phyloP scores from a whole-genome alignment of 1,284 basidiomycete genomes.

The Cryptococcus sp. region DNA sequence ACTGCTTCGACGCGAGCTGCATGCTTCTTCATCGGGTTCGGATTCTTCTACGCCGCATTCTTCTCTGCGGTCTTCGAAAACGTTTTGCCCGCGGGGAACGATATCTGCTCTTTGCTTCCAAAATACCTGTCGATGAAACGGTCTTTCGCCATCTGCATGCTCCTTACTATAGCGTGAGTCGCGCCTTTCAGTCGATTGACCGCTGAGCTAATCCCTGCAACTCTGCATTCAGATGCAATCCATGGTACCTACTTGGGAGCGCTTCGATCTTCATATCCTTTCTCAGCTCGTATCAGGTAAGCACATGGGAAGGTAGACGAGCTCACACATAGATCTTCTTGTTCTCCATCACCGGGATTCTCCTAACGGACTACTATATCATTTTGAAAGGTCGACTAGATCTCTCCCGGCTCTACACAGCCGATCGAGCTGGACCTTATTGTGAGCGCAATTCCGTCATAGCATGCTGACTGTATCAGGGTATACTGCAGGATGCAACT shows the following conservation, averaged over 20 bases:
- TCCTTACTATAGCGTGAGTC: slow-evolving; percentile 23
- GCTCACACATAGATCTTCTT: slow-evolving; percentile 64
- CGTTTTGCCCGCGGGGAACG: slow-evolving; percentile 24
- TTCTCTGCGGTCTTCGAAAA: slow-evolving; percentile 37
- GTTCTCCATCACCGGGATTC: slow-evolving; percentile 72
- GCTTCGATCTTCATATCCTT: slow-evolving; percentile 70
- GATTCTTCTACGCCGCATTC: slow-evolving; percentile 31
- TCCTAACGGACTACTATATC: slow-evolving; percentile 77
- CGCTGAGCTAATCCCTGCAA: not conserved
- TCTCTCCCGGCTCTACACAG: slow-evolving; percentile 67
- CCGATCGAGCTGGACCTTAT: slow-evolving; percentile 50
- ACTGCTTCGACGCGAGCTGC: slow-evolving; percentile 68
- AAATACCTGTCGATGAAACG: slow-evolving; percentile 79
- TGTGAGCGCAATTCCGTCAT: not conserved
- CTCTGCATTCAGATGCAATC: slow-evolving; percentile 39
- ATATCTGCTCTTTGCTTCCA: slow-evolving; percentile 55
- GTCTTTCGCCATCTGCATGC: slow-evolving; percentile 67
- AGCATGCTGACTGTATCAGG: no score
- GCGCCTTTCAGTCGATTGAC: slow-evolving; percentile 17
- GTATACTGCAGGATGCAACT: slow-evolving; percentile 71
- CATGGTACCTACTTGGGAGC: slow-evolving; percentile 74
- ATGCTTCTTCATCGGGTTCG: slow-evolving; percentile 66
- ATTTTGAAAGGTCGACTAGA: slow-evolving; percentile 69
- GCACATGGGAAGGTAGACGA: no score
- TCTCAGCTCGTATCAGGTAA: no score